phyloP scores from a whole-genome alignment of 768 basidiomycete species.

The Crassisporium funariophilum region DNA sequence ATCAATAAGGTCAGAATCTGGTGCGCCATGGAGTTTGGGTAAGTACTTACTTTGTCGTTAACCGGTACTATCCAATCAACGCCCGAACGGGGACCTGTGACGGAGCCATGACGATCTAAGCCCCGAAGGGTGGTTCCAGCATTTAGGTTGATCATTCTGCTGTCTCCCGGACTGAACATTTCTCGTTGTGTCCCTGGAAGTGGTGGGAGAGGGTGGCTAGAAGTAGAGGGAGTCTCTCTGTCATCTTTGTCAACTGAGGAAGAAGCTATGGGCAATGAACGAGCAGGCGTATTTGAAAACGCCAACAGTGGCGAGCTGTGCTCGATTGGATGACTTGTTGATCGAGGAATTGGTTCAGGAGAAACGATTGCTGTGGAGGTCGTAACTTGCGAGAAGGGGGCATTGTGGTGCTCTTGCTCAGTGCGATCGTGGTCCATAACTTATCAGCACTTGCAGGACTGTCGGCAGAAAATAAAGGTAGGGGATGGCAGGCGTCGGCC shows the following conservation, averaged over 20 bases:
- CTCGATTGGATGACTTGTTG: not conserved
- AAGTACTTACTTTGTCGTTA: not conserved
- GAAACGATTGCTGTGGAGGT: not conserved
- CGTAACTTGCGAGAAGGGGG: not conserved
- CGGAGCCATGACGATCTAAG: not conserved
- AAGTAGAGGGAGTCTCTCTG: not conserved
- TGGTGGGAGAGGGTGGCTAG: not conserved
- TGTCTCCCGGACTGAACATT: not conserved
- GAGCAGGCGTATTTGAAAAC: not conserved
- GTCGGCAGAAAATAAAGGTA: too few species aligned
- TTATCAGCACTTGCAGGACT: too few species aligned
- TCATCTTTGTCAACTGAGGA: not conserved
- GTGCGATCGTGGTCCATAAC: too few species aligned
- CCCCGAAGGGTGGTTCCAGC: not conserved
- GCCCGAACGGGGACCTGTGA: slow-evolving; percentile 5
- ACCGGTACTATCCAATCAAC: slow-evolving; percentile 13
- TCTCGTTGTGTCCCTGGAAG: not conserved
- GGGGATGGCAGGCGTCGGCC: too few species aligned
- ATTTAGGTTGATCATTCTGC: not conserved
- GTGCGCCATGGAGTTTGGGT: not conserved
- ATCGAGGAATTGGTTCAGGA: not conserved
- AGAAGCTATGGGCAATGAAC: not conserved
- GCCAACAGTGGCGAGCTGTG: too few species aligned
- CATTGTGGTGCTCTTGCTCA: too few species aligned
- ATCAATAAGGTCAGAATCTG: not conserved